Evolutionary conservation across 2,329 filamentous ascomycete species (phyloP).

Genomic region (Cytospora piceicola): DNA sequence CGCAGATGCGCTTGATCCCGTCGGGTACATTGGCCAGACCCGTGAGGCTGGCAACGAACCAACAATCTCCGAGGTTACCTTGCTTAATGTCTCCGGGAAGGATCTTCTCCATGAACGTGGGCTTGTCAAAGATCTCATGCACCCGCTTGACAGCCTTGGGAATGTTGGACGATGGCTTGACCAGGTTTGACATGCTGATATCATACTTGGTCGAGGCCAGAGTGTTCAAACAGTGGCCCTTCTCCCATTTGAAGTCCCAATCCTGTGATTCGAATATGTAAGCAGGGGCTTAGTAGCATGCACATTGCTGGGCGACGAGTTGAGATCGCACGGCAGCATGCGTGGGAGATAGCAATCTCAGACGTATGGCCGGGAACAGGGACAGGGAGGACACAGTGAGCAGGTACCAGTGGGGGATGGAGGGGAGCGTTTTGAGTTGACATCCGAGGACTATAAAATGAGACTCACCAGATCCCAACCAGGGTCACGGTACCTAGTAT

Average conservation of each 20-base stretch:
- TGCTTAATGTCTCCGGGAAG: constrained; percentile 78
- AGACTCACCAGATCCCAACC: constrained; percentile 60
- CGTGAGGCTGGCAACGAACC: constrained; percentile 78
- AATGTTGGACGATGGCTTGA: constrained; percentile 52
- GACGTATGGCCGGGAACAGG: neutral
- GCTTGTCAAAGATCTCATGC: constrained; percentile 75
- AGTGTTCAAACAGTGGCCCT: constrained; percentile 58
- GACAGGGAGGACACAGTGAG: neutral
- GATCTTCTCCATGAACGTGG: constrained; percentile 68
- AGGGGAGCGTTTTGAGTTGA: neutral
- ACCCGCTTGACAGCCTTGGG: constrained; percentile 78
- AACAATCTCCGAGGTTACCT: constrained; percentile 78
- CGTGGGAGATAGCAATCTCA: neutral
- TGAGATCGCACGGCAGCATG: neutral
- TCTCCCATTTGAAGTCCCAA: constrained; percentile 70
- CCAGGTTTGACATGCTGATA: constrained; percentile 48
- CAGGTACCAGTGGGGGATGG: neutral
- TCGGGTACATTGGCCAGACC: constrained; percentile 75
- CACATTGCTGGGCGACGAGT: neutral
- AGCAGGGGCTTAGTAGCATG: neutral
- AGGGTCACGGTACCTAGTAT: constrained; percentile 77
- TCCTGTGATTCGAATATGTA: constrained; percentile 46
- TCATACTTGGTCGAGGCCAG: constrained; percentile 58
- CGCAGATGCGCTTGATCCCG: constrained; percentile 73
- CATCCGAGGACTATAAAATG: neutral